Base-by-base conservation (phyloP, 306 rosid genomes). In the Elaeagnus macrophylla region DNA sequence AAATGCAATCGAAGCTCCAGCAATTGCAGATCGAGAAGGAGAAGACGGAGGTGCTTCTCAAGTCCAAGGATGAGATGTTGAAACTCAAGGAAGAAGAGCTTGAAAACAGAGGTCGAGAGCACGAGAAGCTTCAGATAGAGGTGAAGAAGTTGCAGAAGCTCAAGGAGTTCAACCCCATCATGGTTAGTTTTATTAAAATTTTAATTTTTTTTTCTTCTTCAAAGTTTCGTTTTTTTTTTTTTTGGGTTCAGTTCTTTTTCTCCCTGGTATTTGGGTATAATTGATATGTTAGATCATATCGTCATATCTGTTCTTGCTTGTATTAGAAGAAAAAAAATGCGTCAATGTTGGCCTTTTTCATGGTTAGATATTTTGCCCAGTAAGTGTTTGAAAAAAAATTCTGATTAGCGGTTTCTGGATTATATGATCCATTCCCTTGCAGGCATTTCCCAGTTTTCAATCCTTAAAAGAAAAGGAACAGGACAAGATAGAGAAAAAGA, bases 151-250 rank as follows among this genome's bases (percentile, higher is more conserved):
- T 86, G 79, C 95, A 82, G 65, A 91, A 91, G 51, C 41, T 76
- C 68, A 86, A 91, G 78, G 96, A 86, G 72, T 91, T 91, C 70
- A 91, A 86, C 67, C 97, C 97, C 54, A 80, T 67, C 45, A 57
- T 91, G 93, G 97, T 86, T 20, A 9, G 73, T 66, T 57, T 60
- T 48, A 14, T 41, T 37, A 8, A 39, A 14, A 10, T 51, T 18
- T 35, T 11, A 18, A 19, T 10, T 15, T 5, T 0, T 10, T 37
- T 0, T 56, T 32, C 1, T 0, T 32, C 10, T 13, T 9, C 9
- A 2, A 54, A 8, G 3, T 32, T 10, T 25, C 18, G 20, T 9
- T 53, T 48, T 49, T 25, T 41, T 39, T 59, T 8, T 10, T 19
- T 20, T 53, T 8, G 3, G 15, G 10, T 6, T 42, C 41, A 12